Percentiles rank a stretch among this genome's conserved stretches.
These are phyloP conservation scores for Hypholoma fasciculare DNA, from an alignment of 768 basidiomycete species.

Conservation along the genomic window DNA sequence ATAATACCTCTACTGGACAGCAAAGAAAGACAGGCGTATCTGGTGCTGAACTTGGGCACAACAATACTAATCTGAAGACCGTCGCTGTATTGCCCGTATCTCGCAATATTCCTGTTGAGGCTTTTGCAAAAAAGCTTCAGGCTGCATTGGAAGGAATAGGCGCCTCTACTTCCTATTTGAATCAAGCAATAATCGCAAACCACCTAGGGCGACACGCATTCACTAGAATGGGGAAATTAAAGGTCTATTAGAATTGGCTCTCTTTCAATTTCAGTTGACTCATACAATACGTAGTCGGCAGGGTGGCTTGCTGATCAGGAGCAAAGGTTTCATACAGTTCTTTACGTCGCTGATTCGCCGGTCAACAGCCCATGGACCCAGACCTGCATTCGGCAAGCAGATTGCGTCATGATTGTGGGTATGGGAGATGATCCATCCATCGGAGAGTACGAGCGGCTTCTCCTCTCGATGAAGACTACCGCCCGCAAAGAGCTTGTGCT, in stretches of 20 bases:
- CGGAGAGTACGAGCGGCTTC: constrained; percentile 92
- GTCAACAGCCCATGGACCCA: constrained; percentile 97
- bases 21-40: constrained; percentile 45
- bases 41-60: constrained; percentile 64
- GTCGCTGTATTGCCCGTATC: constrained; percentile 90
- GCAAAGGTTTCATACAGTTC: constrained; percentile 88
- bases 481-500: constrained; percentile 97
- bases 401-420: constrained; percentile 91
- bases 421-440: constrained; percentile 90
- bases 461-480: constrained; percentile 96
- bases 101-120: constrained; percentile 84
- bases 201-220: constrained; percentile 96
- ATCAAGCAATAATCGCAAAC: constrained; percentile 89
- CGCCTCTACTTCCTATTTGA: constrained; percentile 89
- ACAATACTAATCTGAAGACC: constrained; percentile 89
- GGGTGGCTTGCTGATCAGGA: constrained; percentile 96
- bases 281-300: constrained; percentile 32
- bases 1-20: constrained; percentile 48
- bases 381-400: constrained; percentile 96
- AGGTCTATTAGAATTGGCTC: constrained; percentile 48
- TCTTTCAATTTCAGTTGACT: background rate
- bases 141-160: constrained; percentile 88
- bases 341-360: constrained; percentile 95
- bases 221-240: constrained; percentile 94
- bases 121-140: constrained; percentile 88